These are phyloP conservation scores for Calonectria multiphialidica DNA, from an alignment of 2,329 filamentous ascomycete species.

Conservation along the genomic window DNA sequence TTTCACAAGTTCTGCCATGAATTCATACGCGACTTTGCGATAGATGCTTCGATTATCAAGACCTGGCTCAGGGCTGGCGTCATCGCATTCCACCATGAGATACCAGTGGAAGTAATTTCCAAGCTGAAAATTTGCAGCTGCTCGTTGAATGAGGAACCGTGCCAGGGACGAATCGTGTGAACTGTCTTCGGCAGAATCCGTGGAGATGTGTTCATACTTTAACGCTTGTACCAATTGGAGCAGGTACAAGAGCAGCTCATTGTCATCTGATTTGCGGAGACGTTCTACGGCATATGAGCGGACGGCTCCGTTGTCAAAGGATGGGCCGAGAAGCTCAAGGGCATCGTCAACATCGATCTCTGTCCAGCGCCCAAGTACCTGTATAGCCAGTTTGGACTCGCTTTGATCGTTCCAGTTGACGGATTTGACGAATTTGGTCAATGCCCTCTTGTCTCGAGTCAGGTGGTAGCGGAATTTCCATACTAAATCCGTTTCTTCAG, in stretches of 20 bases:
- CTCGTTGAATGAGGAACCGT: constrained; percentile 88
- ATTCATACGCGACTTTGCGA: constrained; percentile 93
- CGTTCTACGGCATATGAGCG: constrained; percentile 94
- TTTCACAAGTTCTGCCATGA: constrained; percentile 88
- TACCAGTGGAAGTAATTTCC: constrained; percentile 99
- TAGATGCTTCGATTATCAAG: constrained; percentile 86
- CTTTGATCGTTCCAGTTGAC: constrained; percentile 91
- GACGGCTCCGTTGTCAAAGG: constrained; percentile 89
- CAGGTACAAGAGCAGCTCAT: constrained; percentile 91
- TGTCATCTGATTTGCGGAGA: constrained; percentile 90
- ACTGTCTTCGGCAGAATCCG: constrained; percentile 66
- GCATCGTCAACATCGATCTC: constrained; percentile 98
- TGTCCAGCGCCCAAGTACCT: constrained; percentile 92
- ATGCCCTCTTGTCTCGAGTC: constrained; percentile 88
- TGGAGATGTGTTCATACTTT: constrained; percentile 87
- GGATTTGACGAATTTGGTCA: constrained; percentile 98
- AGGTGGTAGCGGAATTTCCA: constrained; percentile 98
- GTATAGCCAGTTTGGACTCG: constrained; percentile 90
- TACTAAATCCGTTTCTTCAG: constrained; percentile 94
- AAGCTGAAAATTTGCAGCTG: constrained; percentile 87
- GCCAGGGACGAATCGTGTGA: constrained; percentile 86
- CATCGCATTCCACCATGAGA: constrained; percentile 96
- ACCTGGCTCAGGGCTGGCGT: constrained; percentile 80
- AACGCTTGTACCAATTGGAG: constrained; percentile 95
- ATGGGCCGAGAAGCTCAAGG: constrained; percentile 91